phyloP scores from a whole-genome alignment of 2,329 filamentous ascomycete species.

The Didymella sp. region DNA sequence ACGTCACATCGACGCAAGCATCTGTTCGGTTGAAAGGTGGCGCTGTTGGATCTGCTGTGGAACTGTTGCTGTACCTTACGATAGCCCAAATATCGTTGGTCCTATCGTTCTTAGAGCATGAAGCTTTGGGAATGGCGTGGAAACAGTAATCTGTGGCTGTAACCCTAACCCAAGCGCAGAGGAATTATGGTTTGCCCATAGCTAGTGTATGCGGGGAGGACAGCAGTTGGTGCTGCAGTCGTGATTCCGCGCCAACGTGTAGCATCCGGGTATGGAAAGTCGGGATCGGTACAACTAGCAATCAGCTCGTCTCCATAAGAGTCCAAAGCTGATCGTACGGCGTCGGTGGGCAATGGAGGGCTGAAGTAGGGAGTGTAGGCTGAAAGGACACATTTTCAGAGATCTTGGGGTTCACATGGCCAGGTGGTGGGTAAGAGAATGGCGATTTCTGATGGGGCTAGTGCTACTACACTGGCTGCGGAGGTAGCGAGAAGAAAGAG shows the following conservation, averaged over 20 bases:
- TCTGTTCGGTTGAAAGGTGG: constrained; percentile 28
- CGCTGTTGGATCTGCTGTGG: constrained; percentile 41
- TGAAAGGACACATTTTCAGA: neutral
- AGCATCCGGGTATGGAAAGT: neutral
- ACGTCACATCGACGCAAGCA: constrained; percentile 46
- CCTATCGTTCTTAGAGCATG: constrained; percentile 32
- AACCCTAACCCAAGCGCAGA: neutral
- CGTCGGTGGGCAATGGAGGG: neutral
- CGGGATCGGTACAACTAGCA: neutral
- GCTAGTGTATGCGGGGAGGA: neutral
- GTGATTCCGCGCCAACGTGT: neutral
- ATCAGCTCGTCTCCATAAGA: neutral
- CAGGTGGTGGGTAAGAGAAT: neutral
- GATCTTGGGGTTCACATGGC: neutral
- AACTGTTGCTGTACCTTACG: constrained; percentile 43
- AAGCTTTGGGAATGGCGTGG: constrained; percentile 27
- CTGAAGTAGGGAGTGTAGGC: neutral
- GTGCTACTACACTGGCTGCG: neutral
- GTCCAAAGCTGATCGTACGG: neutral
- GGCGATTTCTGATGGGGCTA: neutral
- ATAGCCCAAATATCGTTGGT: constrained; percentile 46
- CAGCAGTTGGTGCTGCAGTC: neutral
- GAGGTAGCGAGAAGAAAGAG: neutral
- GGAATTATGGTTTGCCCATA: neutral
- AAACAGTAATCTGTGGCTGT: constrained; percentile 32